Evolutionary conservation across 1,284 basidiomycete species (phyloP), one percentile per base, ranked within the genome.

Genomic region (Lignosus rhinocerotis): DNA sequence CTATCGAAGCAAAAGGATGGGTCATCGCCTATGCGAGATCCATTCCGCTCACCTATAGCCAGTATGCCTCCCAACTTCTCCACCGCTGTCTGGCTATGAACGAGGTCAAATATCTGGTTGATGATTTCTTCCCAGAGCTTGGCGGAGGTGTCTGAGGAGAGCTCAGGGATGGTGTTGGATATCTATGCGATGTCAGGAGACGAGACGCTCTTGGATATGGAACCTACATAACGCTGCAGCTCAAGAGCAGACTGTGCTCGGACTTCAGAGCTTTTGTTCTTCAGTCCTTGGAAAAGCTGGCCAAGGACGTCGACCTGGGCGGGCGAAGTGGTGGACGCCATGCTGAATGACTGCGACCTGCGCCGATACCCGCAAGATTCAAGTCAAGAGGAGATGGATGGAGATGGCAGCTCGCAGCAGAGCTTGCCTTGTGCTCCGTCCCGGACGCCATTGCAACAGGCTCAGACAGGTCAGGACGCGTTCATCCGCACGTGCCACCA

Each of bases 101-200:
- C 88, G 52, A 94, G 80, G 65, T 93, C 90, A 66, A 93, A 93
- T 56, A 95, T 79, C 63, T 87, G 82, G 70, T 87, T 93, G 62
- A 95, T 89, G 55, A 83, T 84, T 62, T 92, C 88, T 59, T 93
- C 90, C 90, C 90, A 93, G 51, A 93, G 76, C 70, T 91, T 91
- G 0, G 84, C 81, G 6, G 86, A 85, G 10, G 83, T 85, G 67
- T 92, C 91, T 2, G 88, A 84, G 6, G 88, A 84, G 81, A 92
- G 85, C 70, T 93, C 90, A 4, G 87, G 81, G 3, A 90, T 81
- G 8, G 83, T 83, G 45, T 82, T 84, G 8, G 84, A 80, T 12
- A 92, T 86, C 91, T 93, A 30, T 56, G 56, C 33, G n/a, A 17
- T 19, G 47, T 46, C 3, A 62, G 50, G 34, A 46, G 6, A 39